Evolutionary conservation across 2,329 filamentous ascomycete genomes (phyloP).

Genomic region (Cadophora gregata): DNA sequence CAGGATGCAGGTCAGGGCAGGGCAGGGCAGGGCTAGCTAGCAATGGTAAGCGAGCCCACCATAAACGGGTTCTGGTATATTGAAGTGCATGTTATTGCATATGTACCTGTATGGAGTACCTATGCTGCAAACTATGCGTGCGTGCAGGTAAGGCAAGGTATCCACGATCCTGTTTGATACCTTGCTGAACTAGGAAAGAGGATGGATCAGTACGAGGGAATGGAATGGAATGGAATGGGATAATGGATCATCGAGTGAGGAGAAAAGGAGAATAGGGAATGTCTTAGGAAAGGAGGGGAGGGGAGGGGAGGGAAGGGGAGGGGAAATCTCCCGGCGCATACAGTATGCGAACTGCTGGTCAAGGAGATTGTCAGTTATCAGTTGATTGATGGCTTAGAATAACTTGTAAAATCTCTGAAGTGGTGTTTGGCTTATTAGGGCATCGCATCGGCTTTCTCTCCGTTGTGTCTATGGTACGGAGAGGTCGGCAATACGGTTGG

Average conservation of each 20-base stretch:
- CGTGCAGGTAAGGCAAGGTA: no score
- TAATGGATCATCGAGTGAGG: no score
- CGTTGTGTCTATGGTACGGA: neutral
- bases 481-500: neutral
- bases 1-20: no score
- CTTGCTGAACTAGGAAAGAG: neutral
- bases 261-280: conserved; percentile 9
- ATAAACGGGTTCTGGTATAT: conserved; percentile 10
- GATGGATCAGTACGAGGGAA: no score
- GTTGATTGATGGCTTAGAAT: neutral
- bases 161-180: neutral
- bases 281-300: no score
- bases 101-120: neutral
- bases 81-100: conserved; percentile 20
- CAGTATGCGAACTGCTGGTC: neutral
- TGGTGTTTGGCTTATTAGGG: no score
- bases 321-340: neutral
- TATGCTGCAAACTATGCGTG: no score
- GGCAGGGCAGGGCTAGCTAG: neutral
- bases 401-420: no score
- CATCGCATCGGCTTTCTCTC: neutral
- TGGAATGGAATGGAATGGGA: no score
- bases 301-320: no score
- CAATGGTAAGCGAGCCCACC: conserved; percentile 5
- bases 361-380: no score